phyloP scores from a whole-genome alignment of 805 yeast species.

The Pichia nanzhaoensis region DNA sequence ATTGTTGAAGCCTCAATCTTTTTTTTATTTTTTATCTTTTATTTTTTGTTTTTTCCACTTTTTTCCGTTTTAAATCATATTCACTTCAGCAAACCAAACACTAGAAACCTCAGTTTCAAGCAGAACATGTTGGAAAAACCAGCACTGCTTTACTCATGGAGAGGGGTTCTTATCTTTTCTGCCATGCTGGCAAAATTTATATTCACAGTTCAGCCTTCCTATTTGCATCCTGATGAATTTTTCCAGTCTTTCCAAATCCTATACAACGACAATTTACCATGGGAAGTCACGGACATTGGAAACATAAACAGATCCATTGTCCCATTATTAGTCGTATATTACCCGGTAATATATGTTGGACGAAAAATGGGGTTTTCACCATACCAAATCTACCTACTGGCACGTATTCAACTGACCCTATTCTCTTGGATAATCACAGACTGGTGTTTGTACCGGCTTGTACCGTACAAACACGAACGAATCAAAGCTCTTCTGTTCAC shows the following conservation, averaged over 20 bases:
- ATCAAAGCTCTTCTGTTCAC: conserved; percentile 39
- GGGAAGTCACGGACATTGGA: conserved; percentile 63
- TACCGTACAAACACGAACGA: conserved; percentile 31
- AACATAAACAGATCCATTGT: conserved; percentile 65
- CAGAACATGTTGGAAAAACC: no score
- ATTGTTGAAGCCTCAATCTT: no score
- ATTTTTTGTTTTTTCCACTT: no score
- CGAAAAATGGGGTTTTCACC: conserved; percentile 35
- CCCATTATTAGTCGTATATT: conserved; percentile 61
- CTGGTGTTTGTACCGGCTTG: conserved; percentile 25
- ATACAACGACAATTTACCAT: conserved; percentile 51
- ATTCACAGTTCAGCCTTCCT: conserved; percentile 65
- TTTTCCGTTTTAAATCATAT: no score
- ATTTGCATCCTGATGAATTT: conserved; percentile 97
- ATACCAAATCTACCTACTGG: conserved; percentile 42
- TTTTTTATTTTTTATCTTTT: no score
- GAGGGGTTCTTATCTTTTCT: conserved; percentile 36
- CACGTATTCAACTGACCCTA: conserved; percentile 40
- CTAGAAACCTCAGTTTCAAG: no score
- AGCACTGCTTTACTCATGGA: conserved; percentile 28
- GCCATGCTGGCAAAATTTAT: conserved; percentile 44
- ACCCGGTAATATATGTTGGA: conserved; percentile 49
- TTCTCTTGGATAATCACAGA: conserved; percentile 30
- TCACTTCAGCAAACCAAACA: no score
- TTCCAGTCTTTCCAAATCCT: conserved; percentile 84